Conservation (phyloP, 345 rosid genomes). For the Hevea brasiliensis region DNA sequence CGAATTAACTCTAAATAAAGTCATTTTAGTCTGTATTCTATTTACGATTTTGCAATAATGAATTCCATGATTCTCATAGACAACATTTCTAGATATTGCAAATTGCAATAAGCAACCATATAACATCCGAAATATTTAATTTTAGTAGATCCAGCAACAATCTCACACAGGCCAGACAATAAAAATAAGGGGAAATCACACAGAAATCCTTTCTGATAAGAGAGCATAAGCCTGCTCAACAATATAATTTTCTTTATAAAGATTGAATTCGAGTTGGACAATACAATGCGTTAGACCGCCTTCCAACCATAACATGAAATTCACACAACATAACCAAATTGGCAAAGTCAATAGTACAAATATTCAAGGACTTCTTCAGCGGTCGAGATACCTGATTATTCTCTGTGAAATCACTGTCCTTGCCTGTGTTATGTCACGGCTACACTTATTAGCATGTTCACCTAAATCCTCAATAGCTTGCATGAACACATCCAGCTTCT, state of each 20-base stretch:
- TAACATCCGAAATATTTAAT: neutral
- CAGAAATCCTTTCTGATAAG: neutral
- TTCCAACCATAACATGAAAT: neutral
- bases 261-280: neutral
- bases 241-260: neutral
- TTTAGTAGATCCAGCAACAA: neutral
- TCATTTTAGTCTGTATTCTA: neutral
- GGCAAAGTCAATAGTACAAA: constrained; percentile 8
- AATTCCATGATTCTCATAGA: neutral
- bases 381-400: constrained; percentile 47
- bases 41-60: neutral
- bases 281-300: neutral
- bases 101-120: neutral
- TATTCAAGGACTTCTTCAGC: constrained; percentile 36
- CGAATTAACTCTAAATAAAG: no score
- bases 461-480: constrained; percentile 60
- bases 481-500: constrained; percentile 55
- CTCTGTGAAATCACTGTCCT: constrained; percentile 68
- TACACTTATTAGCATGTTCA: constrained; percentile 60
- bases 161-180: neutral
- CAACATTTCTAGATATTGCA: neutral
- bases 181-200: neutral
- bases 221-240: neutral
- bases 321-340: neutral
- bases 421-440: constrained; percentile 64